Evolutionary conservation across 2,329 filamentous ascomycete genomes (phyloP).

Genomic region (Blastomyces silverae): DNA sequence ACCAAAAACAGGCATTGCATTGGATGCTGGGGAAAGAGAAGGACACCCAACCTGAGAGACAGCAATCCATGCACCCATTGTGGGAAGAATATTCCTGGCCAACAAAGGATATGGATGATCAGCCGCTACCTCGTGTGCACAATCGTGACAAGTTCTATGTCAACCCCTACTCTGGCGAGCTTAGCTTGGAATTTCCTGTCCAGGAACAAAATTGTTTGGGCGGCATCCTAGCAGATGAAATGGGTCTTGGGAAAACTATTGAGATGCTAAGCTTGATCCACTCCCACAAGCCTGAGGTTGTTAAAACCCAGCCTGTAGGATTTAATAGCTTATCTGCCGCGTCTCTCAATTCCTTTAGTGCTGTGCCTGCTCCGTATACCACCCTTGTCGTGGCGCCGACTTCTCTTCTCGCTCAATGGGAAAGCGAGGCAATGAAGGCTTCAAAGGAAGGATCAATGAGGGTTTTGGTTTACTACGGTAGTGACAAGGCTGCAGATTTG

Average conservation of each 20-base stretch:
- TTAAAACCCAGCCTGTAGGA: neutral
- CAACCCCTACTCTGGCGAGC: slow-evolving; percentile 92
- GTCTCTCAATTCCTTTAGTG: slow-evolving; percentile 46
- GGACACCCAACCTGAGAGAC: slow-evolving; percentile 61
- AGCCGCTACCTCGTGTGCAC: slow-evolving; percentile 59
- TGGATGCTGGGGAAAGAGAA: slow-evolving; percentile 97
- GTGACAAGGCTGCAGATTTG: slow-evolving; percentile 72
- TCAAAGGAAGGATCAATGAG: slow-evolving; percentile 77
- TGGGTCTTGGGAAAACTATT: slow-evolving; percentile 97
- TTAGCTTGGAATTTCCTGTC: slow-evolving; percentile 82
- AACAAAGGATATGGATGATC: slow-evolving; percentile 75
- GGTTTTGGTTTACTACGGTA: slow-evolving; percentile 84
- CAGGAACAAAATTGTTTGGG: slow-evolving; percentile 94
- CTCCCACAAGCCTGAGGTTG: slow-evolving; percentile 60
- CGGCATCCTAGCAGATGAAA: slow-evolving; percentile 88
- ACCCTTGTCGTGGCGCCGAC: slow-evolving; percentile 95
- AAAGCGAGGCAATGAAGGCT: slow-evolving; percentile 87
- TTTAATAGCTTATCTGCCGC: neutral
- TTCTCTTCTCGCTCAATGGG: slow-evolving; percentile 94
- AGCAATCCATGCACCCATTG: slow-evolving; percentile 85
- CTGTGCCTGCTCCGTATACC: slow-evolving; percentile 71
- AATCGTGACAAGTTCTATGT: slow-evolving; percentile 76
- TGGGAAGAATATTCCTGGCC: slow-evolving; percentile 98
- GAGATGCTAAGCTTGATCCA: slow-evolving; percentile 96
- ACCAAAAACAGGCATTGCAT: slow-evolving; percentile 89